Conservation (phyloP, 352 stramenopile species). For the Globisporangium barbulae region DNA sequence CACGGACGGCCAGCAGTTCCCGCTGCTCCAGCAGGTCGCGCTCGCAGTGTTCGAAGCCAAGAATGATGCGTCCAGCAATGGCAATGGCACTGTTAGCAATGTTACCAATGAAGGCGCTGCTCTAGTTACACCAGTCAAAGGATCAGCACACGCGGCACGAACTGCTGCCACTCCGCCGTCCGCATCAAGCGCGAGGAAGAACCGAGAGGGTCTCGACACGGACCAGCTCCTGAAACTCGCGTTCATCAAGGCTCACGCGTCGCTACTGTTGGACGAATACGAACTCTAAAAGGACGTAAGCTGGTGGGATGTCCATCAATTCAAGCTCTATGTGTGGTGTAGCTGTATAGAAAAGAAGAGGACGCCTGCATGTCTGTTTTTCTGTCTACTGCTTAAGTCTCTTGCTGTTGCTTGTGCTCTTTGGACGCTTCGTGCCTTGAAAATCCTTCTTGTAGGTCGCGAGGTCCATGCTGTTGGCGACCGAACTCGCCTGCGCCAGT, state of each 20-base stretch:
- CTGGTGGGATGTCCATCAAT: background rate
- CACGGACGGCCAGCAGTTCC: constrained; percentile 26
- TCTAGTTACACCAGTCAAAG: background rate
- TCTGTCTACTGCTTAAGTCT: constrained; percentile 1
- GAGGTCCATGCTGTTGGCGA: constrained; percentile 82
- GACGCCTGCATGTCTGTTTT: background rate
- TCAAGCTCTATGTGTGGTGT: background rate
- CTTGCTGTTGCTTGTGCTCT: constrained; percentile 23
- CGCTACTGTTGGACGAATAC: constrained; percentile 1
- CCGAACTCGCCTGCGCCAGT: constrained; percentile 58
- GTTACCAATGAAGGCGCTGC: background rate
- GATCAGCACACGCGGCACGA: background rate
- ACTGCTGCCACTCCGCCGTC: background rate
- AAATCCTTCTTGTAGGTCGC: constrained; percentile 43
- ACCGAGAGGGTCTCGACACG: background rate
- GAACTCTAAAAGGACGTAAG: background rate
- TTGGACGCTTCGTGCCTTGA: constrained; percentile 6
- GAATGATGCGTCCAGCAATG: background rate
- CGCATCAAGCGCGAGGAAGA: background rate
- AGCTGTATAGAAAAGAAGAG: background rate
- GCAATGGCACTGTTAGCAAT: no score
- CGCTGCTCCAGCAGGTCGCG: constrained; percentile 29
- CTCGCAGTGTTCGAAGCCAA: constrained; percentile 17
- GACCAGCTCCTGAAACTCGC: constrained; percentile 13
- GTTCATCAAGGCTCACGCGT: constrained; percentile 11